phyloP scores from a whole-genome alignment of 2,329 filamentous ascomycete species.

The Xylaria sp. region DNA sequence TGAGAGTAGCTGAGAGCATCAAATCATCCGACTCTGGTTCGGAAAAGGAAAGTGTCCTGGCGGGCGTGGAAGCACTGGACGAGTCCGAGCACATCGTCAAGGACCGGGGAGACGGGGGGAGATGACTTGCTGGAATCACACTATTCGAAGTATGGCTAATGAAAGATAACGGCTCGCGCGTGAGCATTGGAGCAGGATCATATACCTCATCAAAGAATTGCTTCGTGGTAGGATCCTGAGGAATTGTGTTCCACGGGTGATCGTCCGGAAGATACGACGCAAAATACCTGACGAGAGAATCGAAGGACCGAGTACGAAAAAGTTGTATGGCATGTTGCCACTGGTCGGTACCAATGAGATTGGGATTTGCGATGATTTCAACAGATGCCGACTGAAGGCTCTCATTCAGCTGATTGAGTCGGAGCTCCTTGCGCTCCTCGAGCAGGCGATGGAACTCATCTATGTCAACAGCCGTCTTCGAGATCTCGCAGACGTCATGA shows the following conservation, averaged over 20 bases:
- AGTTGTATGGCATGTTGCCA: slow-evolving; percentile 65
- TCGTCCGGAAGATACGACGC: slow-evolving; percentile 62
- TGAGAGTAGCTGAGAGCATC: slow-evolving; percentile 40
- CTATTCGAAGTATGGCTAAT: slow-evolving; percentile 26
- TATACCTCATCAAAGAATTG: slow-evolving; percentile 51
- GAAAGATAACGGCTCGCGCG: slow-evolving; percentile 52
- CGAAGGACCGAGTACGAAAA: slow-evolving; percentile 63
- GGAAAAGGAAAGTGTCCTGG: slow-evolving; percentile 59
- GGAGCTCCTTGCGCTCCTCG: slow-evolving; percentile 58
- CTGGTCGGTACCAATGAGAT: slow-evolving; percentile 62
- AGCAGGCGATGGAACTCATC: slow-evolving; percentile 62
- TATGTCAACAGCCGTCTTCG: slow-evolving; percentile 54
- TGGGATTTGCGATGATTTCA: slow-evolving; percentile 66
- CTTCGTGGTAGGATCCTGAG: slow-evolving; percentile 40
- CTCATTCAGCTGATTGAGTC: slow-evolving; percentile 60
- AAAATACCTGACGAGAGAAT: slow-evolving; percentile 66
- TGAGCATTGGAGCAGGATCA: slow-evolving; percentile 48
- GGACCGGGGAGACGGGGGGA: slow-evolving; percentile 56
- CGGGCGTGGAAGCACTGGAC: slow-evolving; percentile 50
- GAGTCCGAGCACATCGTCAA: slow-evolving; percentile 55
- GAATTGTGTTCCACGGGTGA: slow-evolving; percentile 49
- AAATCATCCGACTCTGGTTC: slow-evolving; percentile 54
- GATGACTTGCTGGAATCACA: slow-evolving; percentile 40
- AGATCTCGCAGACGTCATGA: slow-evolving; percentile 65
- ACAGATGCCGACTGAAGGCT: slow-evolving; percentile 63